Conservation (phyloP, 1,284 basidiomycete species). For the Baeospora myosura region DNA sequence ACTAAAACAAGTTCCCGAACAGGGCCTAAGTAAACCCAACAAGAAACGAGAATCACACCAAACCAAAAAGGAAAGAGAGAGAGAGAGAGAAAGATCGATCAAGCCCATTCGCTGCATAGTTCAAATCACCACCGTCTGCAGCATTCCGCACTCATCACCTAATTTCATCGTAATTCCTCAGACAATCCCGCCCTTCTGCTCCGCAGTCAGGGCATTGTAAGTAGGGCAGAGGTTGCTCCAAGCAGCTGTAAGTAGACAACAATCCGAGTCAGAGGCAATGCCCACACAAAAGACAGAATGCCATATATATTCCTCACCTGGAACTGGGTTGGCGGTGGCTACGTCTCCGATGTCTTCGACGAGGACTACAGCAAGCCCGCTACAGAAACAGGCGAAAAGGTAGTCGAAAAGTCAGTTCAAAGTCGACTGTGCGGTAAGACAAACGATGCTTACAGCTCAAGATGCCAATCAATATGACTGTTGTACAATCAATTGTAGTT, state of each 20-base stretch:
- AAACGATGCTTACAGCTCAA: slow-evolving; percentile 4
- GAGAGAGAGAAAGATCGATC: too few relatives aligned
- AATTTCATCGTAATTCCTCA: neutral
- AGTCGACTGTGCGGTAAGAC: neutral
- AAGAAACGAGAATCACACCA: too few relatives aligned
- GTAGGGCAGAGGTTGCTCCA: slow-evolving; percentile 4
- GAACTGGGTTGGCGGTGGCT: neutral
- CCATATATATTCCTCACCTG: neutral
- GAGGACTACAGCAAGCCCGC: slow-evolving; percentile 3
- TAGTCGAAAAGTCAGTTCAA: neutral
- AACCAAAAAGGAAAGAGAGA: too few relatives aligned
- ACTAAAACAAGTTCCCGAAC: too few relatives aligned
- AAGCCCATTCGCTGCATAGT: too few relatives aligned
- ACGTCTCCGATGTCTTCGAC: slow-evolving; percentile 1
- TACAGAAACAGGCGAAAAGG: too few relatives aligned
- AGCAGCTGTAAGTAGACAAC: neutral
- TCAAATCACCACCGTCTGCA: too few relatives aligned
- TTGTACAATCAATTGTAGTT: neutral
- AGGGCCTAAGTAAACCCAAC: too few relatives aligned
- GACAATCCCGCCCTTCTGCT: neutral
- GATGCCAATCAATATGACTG: slow-evolving; percentile 9
- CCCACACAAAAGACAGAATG: neutral
- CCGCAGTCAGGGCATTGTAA: neutral
- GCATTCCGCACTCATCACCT: too few relatives aligned
- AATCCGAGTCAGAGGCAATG: neutral